These are phyloP conservation scores for Amoebophrya sp. DNA, from an alignment of 169 alveolate genomes.

Conservation along the genomic window DNA sequence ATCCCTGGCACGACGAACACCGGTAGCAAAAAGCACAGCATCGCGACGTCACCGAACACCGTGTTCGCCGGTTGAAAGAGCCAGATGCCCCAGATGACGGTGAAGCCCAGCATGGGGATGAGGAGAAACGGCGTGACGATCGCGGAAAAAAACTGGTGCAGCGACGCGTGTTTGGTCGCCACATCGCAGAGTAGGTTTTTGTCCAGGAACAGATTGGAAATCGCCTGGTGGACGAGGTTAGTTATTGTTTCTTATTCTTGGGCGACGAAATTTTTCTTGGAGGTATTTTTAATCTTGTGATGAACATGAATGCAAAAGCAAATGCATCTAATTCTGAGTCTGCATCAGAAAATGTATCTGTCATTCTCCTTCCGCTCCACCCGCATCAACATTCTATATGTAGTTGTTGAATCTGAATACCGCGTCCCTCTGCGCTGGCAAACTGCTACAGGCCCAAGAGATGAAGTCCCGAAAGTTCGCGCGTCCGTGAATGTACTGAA, in stretches of 20 bases:
- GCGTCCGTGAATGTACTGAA: constrained; percentile 5
- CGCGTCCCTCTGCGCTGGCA: neutral
- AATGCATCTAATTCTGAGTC: too few species aligned
- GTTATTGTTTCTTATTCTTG: too few species aligned
- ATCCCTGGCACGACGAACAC: neutral
- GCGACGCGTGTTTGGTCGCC: neutral
- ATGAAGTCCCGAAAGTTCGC: neutral
- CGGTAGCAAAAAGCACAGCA: neutral
- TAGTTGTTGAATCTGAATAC: too few species aligned
- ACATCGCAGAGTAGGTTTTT: neutral
- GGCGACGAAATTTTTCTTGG: too few species aligned
- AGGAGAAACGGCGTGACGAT: neutral
- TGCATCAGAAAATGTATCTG: too few species aligned
- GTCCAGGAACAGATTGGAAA: neutral
- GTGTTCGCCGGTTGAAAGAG: neutral
- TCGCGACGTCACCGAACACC: neutral
- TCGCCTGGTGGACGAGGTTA: neutral
- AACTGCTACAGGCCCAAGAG: neutral
- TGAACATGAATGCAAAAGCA: neutral
- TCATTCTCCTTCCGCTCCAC: too few species aligned
- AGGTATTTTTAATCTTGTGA: too few species aligned
- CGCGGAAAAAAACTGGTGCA: neutral
- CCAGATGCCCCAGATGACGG: neutral
- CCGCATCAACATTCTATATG: too few species aligned
- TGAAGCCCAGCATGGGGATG: neutral